Evolutionary conservation across 306 rosid genomes (phyloP), one percentile per base, ranked within the genome.

Genomic region (Gillenia trifoliata): DNA sequence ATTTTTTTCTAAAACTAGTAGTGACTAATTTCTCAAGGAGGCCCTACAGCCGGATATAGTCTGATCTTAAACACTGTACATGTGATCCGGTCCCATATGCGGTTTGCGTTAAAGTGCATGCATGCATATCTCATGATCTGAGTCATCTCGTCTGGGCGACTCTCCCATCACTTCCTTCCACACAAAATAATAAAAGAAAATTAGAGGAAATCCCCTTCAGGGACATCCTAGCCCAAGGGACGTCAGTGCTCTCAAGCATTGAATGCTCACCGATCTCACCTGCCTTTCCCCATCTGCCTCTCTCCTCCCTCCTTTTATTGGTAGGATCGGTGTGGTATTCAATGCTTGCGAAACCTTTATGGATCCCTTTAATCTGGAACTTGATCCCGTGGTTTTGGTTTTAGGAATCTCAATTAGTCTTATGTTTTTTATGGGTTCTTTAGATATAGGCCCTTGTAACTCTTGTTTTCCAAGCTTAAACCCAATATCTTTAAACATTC

Each of bases 1-100:
- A 10, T n/a, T 41, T 20, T 41, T 74, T 77, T 62, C 79, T 68
- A 71, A 31, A 74, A 40, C 60, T 40, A 26, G 77, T 28, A n/a
- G 64, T 49, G 64, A 28, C 17, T 26, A 30, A 22, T 57, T 40
- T 75, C 52, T 45, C 20, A 4, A 26, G 41, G 36, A 68, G 74
- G 23, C 83, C 54, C n/a, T 15, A 47, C 23, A 28, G 38, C 83
- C 68, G 59, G 62, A 47, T 52, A 50, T 16, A 66, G 64, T 57
- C 31, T 30, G 8, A 41, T 55, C 72, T 20, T 2, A 5, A 19
- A 5, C 28, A 55, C 29, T 52, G 17, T 12, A n/a, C 12, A n/a
- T 50, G 15, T 6, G 33, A 52, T 50, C 20, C 9, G 28, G 62
- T 52, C 26, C 31, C 63, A 30, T 61, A 3, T 16, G 20, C 52